Evolutionary conservation across 2,329 filamentous ascomycete genomes (phyloP).

Genomic region (Talaromyces islandicus): DNA sequence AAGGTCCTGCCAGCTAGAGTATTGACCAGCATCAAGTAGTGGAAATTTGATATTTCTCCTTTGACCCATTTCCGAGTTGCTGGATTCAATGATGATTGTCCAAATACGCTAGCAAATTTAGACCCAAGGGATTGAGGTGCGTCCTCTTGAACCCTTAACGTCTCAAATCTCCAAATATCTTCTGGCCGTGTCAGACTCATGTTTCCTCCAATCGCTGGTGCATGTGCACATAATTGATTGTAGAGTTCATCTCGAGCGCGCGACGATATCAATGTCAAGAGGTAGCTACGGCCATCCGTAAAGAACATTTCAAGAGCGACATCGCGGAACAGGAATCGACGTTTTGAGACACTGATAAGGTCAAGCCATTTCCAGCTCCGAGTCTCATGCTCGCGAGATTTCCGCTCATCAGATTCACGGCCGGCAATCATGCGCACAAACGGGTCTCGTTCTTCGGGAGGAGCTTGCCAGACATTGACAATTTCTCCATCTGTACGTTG

Average conservation of each 20-base stretch:
- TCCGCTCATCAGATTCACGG: slow-evolving; percentile 57
- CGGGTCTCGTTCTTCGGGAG: slow-evolving; percentile 83
- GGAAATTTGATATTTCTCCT: slow-evolving; percentile 96
- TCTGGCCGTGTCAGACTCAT: slow-evolving; percentile 70
- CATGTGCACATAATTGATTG: slow-evolving; percentile 67
- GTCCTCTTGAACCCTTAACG: slow-evolving; percentile 63
- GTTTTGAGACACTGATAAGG: slow-evolving; percentile 90
- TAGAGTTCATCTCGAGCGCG: slow-evolving; percentile 73
- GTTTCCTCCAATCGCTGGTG: slow-evolving; percentile 69
- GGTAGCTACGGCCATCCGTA: slow-evolving; percentile 89
- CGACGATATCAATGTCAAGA: slow-evolving; percentile 76
- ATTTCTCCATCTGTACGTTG: slow-evolving; percentile 93
- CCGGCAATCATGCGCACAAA: slow-evolving; percentile 92
- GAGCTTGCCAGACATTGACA: slow-evolving; percentile 92
- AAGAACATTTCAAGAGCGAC: slow-evolving; percentile 98
- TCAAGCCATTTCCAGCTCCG: slow-evolving; percentile 92
- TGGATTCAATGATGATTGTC: slow-evolving; percentile 72
- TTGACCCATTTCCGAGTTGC: slow-evolving; percentile 85
- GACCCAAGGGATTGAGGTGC: slow-evolving; percentile 67
- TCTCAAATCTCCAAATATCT: slow-evolving; percentile 87
- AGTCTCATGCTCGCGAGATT: slow-evolving; percentile 67
- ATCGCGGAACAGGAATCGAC: slow-evolving; percentile 89
- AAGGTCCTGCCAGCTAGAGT: slow-evolving; percentile 96
- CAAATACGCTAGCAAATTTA: slow-evolving; percentile 89
- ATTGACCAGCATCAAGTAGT: slow-evolving; percentile 97